phyloP scores from a whole-genome alignment of 2,329 filamentous ascomycete genomes.

The Thelonectria discophora region DNA sequence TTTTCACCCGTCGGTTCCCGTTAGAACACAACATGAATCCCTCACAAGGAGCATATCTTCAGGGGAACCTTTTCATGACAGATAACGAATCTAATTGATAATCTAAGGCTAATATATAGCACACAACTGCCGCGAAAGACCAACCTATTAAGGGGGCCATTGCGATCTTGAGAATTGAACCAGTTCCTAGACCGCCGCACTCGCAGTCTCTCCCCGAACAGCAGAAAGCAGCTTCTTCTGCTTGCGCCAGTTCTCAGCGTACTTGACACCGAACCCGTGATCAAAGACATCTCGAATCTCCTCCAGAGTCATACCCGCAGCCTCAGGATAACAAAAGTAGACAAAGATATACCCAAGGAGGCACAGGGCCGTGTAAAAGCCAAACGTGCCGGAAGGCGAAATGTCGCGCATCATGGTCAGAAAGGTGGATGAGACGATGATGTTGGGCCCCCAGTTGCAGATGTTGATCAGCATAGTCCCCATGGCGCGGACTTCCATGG shows the following conservation, averaged over 20 bases:
- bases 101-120: not conserved
- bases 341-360: constrained; percentile 44
- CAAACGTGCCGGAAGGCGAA: constrained; percentile 29
- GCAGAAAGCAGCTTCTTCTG: constrained; percentile 22
- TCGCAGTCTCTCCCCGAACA: not conserved
- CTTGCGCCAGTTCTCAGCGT: constrained; percentile 31
- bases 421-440: constrained; percentile 30
- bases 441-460: constrained; percentile 54
- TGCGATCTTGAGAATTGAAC: not conserved
- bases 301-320: constrained; percentile 61
- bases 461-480: constrained; percentile 57
- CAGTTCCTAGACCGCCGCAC: not conserved
- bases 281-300: constrained; percentile 58
- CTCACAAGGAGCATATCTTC: too few species aligned
- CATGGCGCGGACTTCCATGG: constrained; percentile 54
- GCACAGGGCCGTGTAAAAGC: constrained; percentile 28
- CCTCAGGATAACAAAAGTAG: constrained; percentile 59
- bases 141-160: not conserved
- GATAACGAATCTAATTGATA: too few species aligned
- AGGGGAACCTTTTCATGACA: too few species aligned
- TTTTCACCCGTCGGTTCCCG: too few species aligned
- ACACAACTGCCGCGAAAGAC: not conserved
- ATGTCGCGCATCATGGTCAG: constrained; percentile 33
- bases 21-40: too few species aligned
- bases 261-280: constrained; percentile 54